Percentiles rank a stretch among this genome's conserved stretches.
These are phyloP conservation scores for Tetrapisispora pingtungensis DNA, from an alignment of 805 yeast species.

Conservation along the genomic window DNA sequence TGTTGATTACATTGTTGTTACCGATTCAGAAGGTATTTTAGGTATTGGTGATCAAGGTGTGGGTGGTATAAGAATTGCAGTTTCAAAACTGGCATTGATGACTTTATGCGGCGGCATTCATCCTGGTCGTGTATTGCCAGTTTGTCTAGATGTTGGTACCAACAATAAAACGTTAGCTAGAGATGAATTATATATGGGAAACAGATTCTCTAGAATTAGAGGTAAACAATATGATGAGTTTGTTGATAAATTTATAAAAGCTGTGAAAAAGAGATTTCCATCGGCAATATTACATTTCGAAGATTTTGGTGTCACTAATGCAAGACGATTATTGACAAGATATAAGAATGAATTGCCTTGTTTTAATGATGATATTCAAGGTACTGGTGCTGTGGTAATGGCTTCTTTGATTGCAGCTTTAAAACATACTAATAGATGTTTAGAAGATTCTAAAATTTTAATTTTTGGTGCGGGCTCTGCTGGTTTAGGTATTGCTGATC, in stretches of 20 bases:
- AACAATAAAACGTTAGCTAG: conserved; percentile 68
- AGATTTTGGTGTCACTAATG: conserved; percentile 91
- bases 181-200: conserved; percentile 90
- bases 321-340: conserved; percentile 68
- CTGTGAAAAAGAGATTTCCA: conserved; percentile 71
- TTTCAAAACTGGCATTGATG: conserved; percentile 90
- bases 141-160: conserved; percentile 88
- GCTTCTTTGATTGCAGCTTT: conserved; percentile 89
- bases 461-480: conserved; percentile 97
- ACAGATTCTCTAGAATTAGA: conserved; percentile 72
- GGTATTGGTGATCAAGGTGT: conserved; percentile 99
- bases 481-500: conserved; percentile 93
- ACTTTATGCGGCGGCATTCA: conserved; percentile 94
- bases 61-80: conserved; percentile 87
- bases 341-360: conserved; percentile 72
- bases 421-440: conserved; percentile 57
- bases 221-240: conserved; percentile 82
- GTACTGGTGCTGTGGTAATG: conserved; percentile 98
- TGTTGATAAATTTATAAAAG: conserved; percentile 65
- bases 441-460: conserved; percentile 56
- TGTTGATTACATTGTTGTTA: conserved; percentile 87
- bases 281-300: conserved; percentile 89
- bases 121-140: conserved; percentile 92
- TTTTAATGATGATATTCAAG: conserved; percentile 96
- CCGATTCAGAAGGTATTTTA: conserved; percentile 92